Conservation (phyloP, 257 asterid species). For the Capsicum rhomboideum region DNA sequence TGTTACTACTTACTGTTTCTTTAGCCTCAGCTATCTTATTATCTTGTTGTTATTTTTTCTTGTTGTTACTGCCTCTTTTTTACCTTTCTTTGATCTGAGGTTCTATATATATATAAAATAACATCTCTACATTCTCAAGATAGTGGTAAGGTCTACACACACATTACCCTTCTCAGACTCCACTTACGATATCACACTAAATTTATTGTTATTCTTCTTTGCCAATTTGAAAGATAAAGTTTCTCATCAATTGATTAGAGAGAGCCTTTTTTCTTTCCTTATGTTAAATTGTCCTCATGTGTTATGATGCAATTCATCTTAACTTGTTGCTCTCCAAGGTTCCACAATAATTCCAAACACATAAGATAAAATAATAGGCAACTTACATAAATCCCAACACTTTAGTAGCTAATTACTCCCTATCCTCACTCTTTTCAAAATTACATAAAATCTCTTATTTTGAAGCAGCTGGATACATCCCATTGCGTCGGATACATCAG, state of each 20-base stretch:
- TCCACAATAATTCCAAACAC: background rate
- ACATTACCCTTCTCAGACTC: accelerated
- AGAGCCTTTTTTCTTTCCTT: background rate
- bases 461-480: no score
- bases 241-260: background rate
- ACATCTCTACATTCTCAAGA: background rate
- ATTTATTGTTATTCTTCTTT: background rate
- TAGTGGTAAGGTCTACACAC: background rate
- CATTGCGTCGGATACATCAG: no score
- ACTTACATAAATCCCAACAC: no score
- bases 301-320: background rate
- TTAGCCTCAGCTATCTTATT: no score
- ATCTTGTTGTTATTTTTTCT: background rate
- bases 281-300: background rate
- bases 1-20: no score
- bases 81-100: background rate
- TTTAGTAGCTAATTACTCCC: no score
- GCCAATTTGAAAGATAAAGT: background rate
- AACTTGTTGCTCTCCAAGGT: background rate
- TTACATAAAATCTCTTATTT: no score
- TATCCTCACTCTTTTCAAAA: no score
- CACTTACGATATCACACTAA: background rate
- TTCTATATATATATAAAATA: background rate
- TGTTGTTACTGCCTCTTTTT: background rate
- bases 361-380: no score